Evolutionary conservation across 352 stramenopile species (phyloP).

Genomic region (Thalassiosira livingstoniorum): DNA sequence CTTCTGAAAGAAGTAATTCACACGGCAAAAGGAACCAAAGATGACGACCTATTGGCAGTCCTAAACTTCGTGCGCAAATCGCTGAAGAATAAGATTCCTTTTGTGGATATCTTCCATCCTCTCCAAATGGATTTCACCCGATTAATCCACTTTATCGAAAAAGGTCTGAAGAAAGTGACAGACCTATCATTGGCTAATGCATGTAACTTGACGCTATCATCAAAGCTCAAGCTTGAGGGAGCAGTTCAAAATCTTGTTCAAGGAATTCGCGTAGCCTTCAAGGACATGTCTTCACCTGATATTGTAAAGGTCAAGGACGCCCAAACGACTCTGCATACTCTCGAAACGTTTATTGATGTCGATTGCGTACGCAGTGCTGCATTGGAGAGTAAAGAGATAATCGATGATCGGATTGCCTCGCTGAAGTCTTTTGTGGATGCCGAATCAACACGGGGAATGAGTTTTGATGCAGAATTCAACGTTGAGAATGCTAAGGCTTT

Average conservation of each 20-base stretch:
- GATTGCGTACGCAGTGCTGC: constrained; percentile 41
- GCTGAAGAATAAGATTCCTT: constrained; percentile 63
- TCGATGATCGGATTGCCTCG: constrained; percentile 31
- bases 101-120: constrained; percentile 66
- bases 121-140: constrained; percentile 58
- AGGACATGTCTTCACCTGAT: constrained; percentile 30
- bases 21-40: constrained; percentile 46
- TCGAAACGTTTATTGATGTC: constrained; percentile 51
- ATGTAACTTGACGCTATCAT: constrained; percentile 57
- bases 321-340: constrained; percentile 43
- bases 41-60: constrained; percentile 57
- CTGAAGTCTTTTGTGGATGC: constrained; percentile 25
- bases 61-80: constrained; percentile 62
- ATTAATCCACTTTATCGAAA: constrained; percentile 34
- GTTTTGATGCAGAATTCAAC: constrained; percentile 39
- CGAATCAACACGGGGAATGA: constrained; percentile 30
- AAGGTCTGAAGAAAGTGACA: constrained; percentile 38
- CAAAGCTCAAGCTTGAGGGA: constrained; percentile 53
- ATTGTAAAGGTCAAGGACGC: constrained; percentile 38
- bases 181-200: constrained; percentile 39
- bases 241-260: constrained; percentile 44
- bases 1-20: constrained; percentile 67
- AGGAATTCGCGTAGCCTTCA: constrained; percentile 20
- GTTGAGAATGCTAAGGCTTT: constrained; percentile 27
- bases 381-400: constrained; percentile 39